Base-by-base conservation (phyloP, 2,329 filamentous ascomycete species). In the Ceratocystis albifundus region DNA sequence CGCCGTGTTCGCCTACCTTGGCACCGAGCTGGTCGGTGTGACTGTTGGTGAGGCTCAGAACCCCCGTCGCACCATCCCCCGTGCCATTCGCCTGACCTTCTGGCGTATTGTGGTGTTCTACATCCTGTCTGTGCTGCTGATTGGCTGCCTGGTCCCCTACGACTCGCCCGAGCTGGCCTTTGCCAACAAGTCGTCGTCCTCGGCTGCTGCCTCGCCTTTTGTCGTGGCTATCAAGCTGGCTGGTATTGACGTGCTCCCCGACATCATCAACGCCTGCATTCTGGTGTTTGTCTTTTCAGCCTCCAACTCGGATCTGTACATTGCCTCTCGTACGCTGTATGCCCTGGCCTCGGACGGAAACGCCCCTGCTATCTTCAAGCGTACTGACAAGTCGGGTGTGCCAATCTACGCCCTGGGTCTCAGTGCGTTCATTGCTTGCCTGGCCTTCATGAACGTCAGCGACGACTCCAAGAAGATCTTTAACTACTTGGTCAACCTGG, bases 51-150 rank as follows among this genome's bases (percentile, higher is more conserved):
- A 91, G 75, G 88, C 88, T 0, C 86, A 90, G 76, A 91, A 91
- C 76, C 89, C 89, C 0, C 84, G 88, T 73, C 84, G 83, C 74
- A 88, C 85, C 17, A 86, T 93, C 69, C 89, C 89, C 5, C 84
- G 85, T 68, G 88, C 88, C 65, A 91, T 91, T 79, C 88, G 85
- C 57, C 80, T 90, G 62, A 91, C 88, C 70, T 92, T 92, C 76
- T 92, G 84, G 78, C 88, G 89, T 67, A 92, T 93, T 74, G 76
- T 90, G 70, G 78, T 92, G 77, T 93, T 93, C 79, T 93, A 93
- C 79, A 80, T 85, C 71, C 75, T 90, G 67, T 86, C 83, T 25
- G 87, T 91, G 45, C 80, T 93, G 64, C 80, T 92, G 64, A 78
- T 93, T 65, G 88, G 88, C 72, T 89, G 90, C 81, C 80, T 88